Base-by-base conservation (phyloP, 225 moss, liverwort and hornwort species). In the Polytrichum commune region DNA sequence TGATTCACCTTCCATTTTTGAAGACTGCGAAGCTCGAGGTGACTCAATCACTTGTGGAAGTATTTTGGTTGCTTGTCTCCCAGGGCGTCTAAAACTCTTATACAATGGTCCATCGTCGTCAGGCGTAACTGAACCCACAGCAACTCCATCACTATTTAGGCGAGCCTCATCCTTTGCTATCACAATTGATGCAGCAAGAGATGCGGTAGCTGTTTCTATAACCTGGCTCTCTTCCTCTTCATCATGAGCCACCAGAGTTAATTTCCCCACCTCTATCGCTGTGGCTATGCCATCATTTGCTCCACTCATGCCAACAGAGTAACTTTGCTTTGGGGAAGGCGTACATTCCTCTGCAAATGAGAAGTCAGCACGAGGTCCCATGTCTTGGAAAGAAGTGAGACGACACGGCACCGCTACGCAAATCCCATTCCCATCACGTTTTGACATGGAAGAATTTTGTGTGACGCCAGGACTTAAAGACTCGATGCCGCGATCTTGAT, bases 31-130 rank as follows among this genome's bases (percentile, higher is more conserved):
- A 30, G 26, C 60, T 53, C 56, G 71, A 63, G 66, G 35, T 63
- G 76, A 56, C 65, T 62, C 75, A 18, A 58, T 67, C 5, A 22
- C 28, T 18, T 62, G 72, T 57, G 55, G 19, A 32, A 22, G 13
- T 27, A 4, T 67, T 22, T 54, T 53, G 16, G 63, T 3, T 24
- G n/a, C 27, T n/a, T 19, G 19, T 63, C 25, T 5, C 26, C 29
- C 54, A 13, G 5, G 27, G 8, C 18, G 29, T 20, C 75, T 71
- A 32, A 62, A 57, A 28, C 72, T 74, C 18, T 74, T 68, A 64
- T 80, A 84, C 68, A 83, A 71, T n/a, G 83, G 83, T 69, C 54
- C 73, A 60, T 66, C 76, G 26, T 63, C 69, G 1, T 69, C 69
- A 29, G 63, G 28, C 20, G 64, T 5, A 29, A 19, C 53, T 23